These are phyloP conservation scores for Verticillium tricorpus DNA, from an alignment of 2,329 filamentous ascomycete species.

Conservation along the genomic window DNA sequence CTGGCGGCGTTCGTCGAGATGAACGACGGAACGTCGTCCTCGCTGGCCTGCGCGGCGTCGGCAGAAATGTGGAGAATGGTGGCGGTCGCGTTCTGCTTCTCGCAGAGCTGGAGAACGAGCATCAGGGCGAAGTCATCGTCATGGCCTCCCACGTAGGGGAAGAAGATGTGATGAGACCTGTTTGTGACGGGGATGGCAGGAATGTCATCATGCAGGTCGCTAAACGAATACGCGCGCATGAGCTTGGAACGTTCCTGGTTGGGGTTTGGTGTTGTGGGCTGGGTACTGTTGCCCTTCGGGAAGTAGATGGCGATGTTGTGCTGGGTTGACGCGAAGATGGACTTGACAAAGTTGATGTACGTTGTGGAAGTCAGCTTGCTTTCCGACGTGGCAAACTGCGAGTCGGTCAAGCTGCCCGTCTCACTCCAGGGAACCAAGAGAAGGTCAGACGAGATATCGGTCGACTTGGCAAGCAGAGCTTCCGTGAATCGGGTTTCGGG, in stretches of 20 bases:
- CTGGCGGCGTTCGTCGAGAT: conserved; percentile 18
- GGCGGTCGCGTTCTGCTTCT: conserved; percentile 72
- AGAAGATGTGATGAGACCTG: conserved; percentile 76
- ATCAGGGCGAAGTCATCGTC: conserved; percentile 79
- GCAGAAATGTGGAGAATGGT: conserved; percentile 56
- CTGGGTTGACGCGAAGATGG: conserved; percentile 56
- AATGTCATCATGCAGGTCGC: conserved; percentile 39
- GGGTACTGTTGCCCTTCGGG: conserved; percentile 56
- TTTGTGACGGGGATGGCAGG: conserved; percentile 55
- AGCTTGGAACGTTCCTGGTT: conserved; percentile 32
- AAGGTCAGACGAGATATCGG: conserved; percentile 66
- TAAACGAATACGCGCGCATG: conserved; percentile 52
- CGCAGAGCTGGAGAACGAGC: conserved; percentile 78
- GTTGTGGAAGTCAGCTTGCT: conserved; percentile 26
- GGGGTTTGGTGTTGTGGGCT: conserved; percentile 27
- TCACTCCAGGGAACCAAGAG: conserved; percentile 89
- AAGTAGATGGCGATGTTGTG: conserved; percentile 76
- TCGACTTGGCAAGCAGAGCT: conserved; percentile 65
- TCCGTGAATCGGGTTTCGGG: conserved; percentile 76
- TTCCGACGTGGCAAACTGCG: conserved; percentile 21
- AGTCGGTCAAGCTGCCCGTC: conserved; percentile 69
- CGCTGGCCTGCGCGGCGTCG: conserved; percentile 15
- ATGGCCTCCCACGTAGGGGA: conserved; percentile 78
- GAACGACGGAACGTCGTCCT: conserved; percentile 19
- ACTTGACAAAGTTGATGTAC: conserved; percentile 71